These are phyloP conservation scores for Erythrophleum ivorense DNA, from an alignment of 331 rosid genomes.

Conservation along the genomic window DNA sequence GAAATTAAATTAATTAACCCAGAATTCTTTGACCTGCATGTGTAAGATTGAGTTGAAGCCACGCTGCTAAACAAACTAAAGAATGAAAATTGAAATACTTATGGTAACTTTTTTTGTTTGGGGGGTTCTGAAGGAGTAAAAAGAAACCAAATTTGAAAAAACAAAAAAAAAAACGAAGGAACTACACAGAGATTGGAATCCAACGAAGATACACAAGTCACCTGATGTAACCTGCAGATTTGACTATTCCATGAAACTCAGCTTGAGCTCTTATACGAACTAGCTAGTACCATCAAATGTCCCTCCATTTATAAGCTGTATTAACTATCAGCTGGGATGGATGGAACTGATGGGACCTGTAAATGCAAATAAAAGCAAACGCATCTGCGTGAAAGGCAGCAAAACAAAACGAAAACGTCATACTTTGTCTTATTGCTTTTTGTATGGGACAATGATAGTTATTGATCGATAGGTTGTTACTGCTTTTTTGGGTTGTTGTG, in stretches of 20 bases:
- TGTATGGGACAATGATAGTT: not conserved
- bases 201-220: not conserved
- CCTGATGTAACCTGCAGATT: not conserved
- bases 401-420: not conserved
- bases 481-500: not conserved
- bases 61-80: not conserved
- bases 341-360: not conserved
- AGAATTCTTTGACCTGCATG: too few species aligned
- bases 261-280: not conserved
- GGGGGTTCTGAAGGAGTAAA: too few species aligned
- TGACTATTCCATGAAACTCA: not conserved
- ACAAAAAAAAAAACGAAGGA: not conserved
- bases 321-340: not conserved
- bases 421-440: not conserved
- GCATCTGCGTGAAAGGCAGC: not conserved
- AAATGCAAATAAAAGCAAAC: not conserved
- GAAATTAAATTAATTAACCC: too few species aligned
- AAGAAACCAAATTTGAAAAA: not conserved
- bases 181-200: not conserved
- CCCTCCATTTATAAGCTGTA: not conserved
- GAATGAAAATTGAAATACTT: too few species aligned
- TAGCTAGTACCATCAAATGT: not conserved
- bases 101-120: too few species aligned
- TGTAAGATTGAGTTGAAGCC: too few species aligned
- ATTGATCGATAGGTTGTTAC: not conserved